Percentiles rank a stretch among this genome's conserved stretches.
Conservation (phyloP, 495 filamentous ascomycete species). For the Staphylotrichum longicolle region DNA sequence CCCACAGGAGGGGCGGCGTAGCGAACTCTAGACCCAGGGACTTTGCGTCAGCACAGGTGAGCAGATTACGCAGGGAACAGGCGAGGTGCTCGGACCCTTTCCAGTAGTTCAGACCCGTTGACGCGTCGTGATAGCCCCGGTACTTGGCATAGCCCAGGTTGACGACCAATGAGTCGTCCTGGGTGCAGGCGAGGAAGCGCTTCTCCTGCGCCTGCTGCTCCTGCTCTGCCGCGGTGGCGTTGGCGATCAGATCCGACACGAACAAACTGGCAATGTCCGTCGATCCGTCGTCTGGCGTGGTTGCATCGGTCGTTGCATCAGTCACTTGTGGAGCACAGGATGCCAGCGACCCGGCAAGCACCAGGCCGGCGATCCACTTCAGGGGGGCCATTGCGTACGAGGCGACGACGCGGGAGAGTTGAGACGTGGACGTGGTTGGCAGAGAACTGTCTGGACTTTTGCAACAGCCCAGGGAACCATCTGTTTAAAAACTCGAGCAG, state of each 20-base stretch:
- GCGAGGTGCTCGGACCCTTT: conserved; percentile 33
- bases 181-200: conserved; percentile 18
- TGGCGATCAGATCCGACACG: conserved; percentile 26
- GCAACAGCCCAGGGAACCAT: too few species aligned
- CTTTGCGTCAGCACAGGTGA: not conserved
- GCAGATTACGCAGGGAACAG: not conserved
- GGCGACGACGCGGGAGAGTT: not conserved
- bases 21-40: conserved; percentile 20
- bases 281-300: not conserved
- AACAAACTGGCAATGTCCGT: conserved; percentile 25
- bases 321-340: conserved; percentile 7
- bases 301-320: not conserved
- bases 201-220: conserved; percentile 16
- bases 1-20: conserved; percentile 35
- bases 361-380: conserved; percentile 14
- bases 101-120: conserved; percentile 41
- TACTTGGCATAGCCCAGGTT: conserved; percentile 45
- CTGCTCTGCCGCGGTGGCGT: conserved; percentile 22
- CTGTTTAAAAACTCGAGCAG: too few species aligned
- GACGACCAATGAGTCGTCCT: conserved; percentile 25
- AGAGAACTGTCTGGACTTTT: not conserved
- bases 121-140: conserved; percentile 34
- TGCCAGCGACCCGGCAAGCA: conserved; percentile 13
- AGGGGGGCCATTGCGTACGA: conserved; percentile 13
- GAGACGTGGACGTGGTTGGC: not conserved